Evolutionary conservation across 2,329 filamentous ascomycete species (phyloP).

Genomic region (Coniochaeta sp.): DNA sequence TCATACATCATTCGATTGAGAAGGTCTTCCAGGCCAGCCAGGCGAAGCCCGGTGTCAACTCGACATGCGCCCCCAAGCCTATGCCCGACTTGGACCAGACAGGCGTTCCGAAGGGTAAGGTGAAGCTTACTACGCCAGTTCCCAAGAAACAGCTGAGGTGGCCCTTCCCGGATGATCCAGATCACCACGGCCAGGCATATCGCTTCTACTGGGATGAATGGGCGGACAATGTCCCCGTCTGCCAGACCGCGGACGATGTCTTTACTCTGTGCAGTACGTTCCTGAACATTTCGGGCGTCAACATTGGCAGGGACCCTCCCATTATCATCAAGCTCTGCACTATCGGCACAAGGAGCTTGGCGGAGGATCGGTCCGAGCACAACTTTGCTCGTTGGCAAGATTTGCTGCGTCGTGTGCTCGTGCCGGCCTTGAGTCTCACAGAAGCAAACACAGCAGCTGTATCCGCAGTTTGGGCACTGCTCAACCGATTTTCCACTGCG

Average conservation of each 20-base stretch:
- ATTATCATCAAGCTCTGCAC: constrained; percentile 77
- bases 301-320: constrained; percentile 76
- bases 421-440: constrained; percentile 81
- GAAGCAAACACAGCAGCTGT: constrained; percentile 77
- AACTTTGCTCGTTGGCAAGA: constrained; percentile 80
- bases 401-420: constrained; percentile 73
- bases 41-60: constrained; percentile 16
- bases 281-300: constrained; percentile 77
- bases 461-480: constrained; percentile 78
- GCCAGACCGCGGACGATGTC: constrained; percentile 83
- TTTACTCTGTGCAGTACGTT: constrained; percentile 81
- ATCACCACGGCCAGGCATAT: constrained; percentile 74
- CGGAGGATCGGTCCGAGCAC: constrained; percentile 58
- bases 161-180: constrained; percentile 74
- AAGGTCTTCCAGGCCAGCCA: constrained; percentile 55
- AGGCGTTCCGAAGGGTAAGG: constrained; percentile 60
- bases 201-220: constrained; percentile 97
- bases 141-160: constrained; percentile 69
- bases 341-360: constrained; percentile 73
- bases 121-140: constrained; percentile 52
- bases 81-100: constrained; percentile 53
- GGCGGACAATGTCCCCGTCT: constrained; percentile 87
- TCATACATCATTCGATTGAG: constrained; percentile 73
- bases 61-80: constrained; percentile 31
- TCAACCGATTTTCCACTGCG: constrained; percentile 69